Evolutionary conservation across 768 basidiomycete genomes (phyloP).

Genomic region (Tremella mesenterica): DNA sequence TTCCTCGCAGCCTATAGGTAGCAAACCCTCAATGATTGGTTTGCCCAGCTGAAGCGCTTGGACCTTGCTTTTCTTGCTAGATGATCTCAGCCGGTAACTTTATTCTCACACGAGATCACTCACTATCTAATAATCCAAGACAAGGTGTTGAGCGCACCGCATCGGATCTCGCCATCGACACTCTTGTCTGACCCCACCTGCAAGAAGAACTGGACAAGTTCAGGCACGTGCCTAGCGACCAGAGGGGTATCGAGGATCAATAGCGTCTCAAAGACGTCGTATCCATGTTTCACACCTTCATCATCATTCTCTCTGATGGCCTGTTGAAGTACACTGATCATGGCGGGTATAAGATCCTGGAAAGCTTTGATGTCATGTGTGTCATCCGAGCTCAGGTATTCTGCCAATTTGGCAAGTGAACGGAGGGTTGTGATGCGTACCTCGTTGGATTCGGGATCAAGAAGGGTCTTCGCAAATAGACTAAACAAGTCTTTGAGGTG

Average conservation of each 20-base stretch:
- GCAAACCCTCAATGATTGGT: conserved; percentile 77
- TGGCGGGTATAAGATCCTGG: conserved; percentile 73
- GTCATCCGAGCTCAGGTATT: conserved; percentile 81
- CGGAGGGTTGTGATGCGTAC: conserved; percentile 86
- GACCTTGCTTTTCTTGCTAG: conserved; percentile 90
- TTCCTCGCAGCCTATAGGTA: conserved; percentile 87
- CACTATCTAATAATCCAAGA: conserved; percentile 97
- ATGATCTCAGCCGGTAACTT: conserved; percentile 6
- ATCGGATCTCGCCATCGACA: conserved; percentile 69
- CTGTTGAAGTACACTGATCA: conserved; percentile 82
- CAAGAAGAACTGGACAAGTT: conserved; percentile 81
- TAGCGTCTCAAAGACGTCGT: conserved; percentile 92
- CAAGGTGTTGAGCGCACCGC: conserved; percentile 83
- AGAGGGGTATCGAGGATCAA: conserved; percentile 94
- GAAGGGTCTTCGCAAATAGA: conserved; percentile 63
- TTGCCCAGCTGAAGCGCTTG: conserved; percentile 75
- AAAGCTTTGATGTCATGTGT: conserved; percentile 78
- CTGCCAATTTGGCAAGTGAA: conserved; percentile 83
- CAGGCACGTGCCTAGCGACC: conserved; percentile 74
- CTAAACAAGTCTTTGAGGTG: conserved; percentile 55
- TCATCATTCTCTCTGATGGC: conserved; percentile 72
- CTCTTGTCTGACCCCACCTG: conserved; percentile 67
- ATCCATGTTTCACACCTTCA: conserved; percentile 71
- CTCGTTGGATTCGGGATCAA: conserved; percentile 76
- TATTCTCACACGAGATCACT: conserved; percentile 32